A percentile compares a stretch with the other conserved stretches of the same genome.
Conservation (phyloP, 202 grass and related monocot species). For the Elaeis oleifera region DNA sequence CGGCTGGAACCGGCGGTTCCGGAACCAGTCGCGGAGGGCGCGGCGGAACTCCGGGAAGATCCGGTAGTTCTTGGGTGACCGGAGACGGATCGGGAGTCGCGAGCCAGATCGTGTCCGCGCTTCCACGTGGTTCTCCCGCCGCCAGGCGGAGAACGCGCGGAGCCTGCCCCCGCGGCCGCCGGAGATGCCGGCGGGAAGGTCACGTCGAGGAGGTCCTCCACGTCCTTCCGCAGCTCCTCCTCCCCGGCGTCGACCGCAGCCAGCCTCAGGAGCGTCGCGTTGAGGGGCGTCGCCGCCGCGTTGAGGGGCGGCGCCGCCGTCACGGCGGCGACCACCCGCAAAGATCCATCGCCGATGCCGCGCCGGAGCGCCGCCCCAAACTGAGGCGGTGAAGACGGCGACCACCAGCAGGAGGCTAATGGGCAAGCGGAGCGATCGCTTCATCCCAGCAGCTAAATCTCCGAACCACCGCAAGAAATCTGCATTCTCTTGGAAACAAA, state of each 20-base stretch:
- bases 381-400: constrained; percentile 49
- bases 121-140: constrained; percentile 31
- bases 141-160: constrained; percentile 34
- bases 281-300: constrained; percentile 21
- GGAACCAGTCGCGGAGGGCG: constrained; percentile 58
- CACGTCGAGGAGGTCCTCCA: constrained; percentile 66
- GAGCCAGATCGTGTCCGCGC: constrained; percentile 19
- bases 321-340: background rate
- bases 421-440: constrained; percentile 65
- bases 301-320: too few species aligned
- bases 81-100: constrained; percentile 31
- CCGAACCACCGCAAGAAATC: background rate
- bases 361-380: constrained; percentile 32
- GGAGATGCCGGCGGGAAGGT: constrained; percentile 30
- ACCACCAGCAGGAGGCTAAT: constrained; percentile 52
- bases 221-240: constrained; percentile 41
- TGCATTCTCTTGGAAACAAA: too few species aligned
- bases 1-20: constrained; percentile 55
- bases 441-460: constrained; percentile 38
- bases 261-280: constrained; percentile 67
- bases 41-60: constrained; percentile 40
- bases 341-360: background rate
- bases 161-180: constrained; percentile 1
- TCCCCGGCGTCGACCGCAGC: constrained; percentile 43
- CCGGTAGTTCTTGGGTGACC: constrained; percentile 35